Evolutionary conservation across 2,329 filamentous ascomycete genomes (phyloP).

Genomic region (Cercospora brassicicola): DNA sequence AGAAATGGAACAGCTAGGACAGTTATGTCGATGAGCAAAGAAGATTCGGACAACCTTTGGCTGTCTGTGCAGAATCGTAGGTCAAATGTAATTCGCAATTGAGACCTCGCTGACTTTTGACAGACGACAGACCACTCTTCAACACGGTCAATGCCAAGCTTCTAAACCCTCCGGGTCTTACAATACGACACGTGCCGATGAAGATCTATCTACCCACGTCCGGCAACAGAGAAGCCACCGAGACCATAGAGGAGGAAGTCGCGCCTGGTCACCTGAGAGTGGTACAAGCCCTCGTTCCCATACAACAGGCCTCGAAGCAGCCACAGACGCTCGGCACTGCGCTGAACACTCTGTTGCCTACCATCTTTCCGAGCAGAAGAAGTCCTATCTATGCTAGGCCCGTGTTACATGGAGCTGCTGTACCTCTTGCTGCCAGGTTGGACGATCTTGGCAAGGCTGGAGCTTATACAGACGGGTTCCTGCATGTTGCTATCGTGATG

Average conservation of each 20-base stretch:
- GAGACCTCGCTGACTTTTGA: slow-evolving; percentile 7
- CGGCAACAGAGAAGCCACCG: slow-evolving; percentile 40
- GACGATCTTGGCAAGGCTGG: slow-evolving; percentile 80
- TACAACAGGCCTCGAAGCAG: slow-evolving; percentile 48
- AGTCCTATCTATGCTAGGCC: slow-evolving; percentile 81
- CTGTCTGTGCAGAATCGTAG: slow-evolving; percentile 71
- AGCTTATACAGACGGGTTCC: slow-evolving; percentile 88
- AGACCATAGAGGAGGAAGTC: slow-evolving; percentile 37
- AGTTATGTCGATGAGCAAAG: slow-evolving; percentile 84
- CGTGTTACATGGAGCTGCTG: slow-evolving; percentile 78
- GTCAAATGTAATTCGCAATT: slow-evolving; percentile 27
- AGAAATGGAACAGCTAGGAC: slow-evolving; percentile 84
- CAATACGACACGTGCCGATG: slow-evolving; percentile 80
- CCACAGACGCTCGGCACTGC: slow-evolving; percentile 73
- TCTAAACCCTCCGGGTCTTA: slow-evolving; percentile 68
- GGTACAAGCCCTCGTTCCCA: slow-evolving; percentile 72
- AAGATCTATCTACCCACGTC: slow-evolving; percentile 75
- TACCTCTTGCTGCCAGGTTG: slow-evolving; percentile 77
- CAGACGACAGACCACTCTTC: slow-evolving; percentile 73
- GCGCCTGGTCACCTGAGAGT: slow-evolving; percentile 46
- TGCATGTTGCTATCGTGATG: slow-evolving; percentile 78
- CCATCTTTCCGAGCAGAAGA: slow-evolving; percentile 80
- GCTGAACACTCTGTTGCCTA: slow-evolving; percentile 72
- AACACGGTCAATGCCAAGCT: slow-evolving; percentile 73
- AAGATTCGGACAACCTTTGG: slow-evolving; percentile 81